A percentile compares a stretch with the other conserved stretches of the same genome.
Conservation (phyloP, 345 rosid genomes). For the Lepidium sativum region DNA sequence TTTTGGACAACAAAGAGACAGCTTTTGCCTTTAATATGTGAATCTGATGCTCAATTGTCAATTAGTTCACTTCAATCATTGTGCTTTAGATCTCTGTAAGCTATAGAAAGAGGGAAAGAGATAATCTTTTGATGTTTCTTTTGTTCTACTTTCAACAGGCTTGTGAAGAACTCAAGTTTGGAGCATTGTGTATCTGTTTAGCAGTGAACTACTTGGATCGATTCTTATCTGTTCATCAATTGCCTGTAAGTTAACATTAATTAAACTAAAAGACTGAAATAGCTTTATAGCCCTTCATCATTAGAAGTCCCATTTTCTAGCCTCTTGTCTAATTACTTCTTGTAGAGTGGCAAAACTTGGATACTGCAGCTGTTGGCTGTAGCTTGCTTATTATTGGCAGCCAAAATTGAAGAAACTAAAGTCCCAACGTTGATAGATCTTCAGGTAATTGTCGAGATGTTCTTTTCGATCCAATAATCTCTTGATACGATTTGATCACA, state of each 20-base stretch:
- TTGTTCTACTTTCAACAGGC: slow-evolving; percentile 34
- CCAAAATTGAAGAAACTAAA: slow-evolving; percentile 64
- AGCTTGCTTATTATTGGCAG: slow-evolving; percentile 69
- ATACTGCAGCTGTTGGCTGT: slow-evolving; percentile 54
- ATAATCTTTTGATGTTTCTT: background rate
- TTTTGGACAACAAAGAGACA: background rate
- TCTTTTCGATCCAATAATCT: background rate
- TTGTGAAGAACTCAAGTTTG: slow-evolving; percentile 47
- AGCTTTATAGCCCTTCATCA: background rate
- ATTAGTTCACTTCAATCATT: background rate
- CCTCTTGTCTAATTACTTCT: background rate
- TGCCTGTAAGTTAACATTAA: slow-evolving; percentile 47
- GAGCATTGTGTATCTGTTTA: slow-evolving; percentile 45
- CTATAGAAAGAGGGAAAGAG: background rate
- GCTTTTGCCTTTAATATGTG: slow-evolving; percentile 2
- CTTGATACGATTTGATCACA: background rate
- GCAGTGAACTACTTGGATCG: slow-evolving; percentile 70
- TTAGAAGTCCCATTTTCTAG: background rate
- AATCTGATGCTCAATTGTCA: background rate
- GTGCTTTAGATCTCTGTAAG: slow-evolving; percentile 9
- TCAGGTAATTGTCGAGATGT: slow-evolving; percentile 37
- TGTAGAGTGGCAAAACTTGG: slow-evolving; percentile 53
- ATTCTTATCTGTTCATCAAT: slow-evolving; percentile 52
- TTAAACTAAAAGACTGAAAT: background rate
- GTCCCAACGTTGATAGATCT: slow-evolving; percentile 51